Conservation (phyloP, 2,329 filamentous ascomycete genomes). For the Pseudodiploospora longispora region DNA sequence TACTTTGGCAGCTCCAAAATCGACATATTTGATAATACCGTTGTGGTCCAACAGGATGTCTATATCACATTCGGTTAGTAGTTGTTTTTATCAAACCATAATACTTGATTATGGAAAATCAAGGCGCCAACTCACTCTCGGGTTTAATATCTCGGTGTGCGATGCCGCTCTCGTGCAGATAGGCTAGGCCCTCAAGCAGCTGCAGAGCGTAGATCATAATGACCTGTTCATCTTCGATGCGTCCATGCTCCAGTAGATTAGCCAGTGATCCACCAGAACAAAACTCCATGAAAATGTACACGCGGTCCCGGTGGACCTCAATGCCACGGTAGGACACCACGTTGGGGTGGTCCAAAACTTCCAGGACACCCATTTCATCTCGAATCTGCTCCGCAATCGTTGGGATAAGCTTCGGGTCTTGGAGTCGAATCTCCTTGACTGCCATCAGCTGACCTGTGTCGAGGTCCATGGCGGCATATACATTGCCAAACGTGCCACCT, state of each 20-base stretch:
- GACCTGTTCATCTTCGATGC: constrained; percentile 95
- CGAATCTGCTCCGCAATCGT: constrained; percentile 89
- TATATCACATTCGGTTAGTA: constrained; percentile 23
- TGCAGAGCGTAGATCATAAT: constrained; percentile 95
- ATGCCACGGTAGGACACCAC: constrained; percentile 97
- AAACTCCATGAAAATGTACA: constrained; percentile 99
- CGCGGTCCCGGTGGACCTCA: constrained; percentile 94
- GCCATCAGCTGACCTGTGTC: constrained; percentile 96
- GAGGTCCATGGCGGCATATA: constrained; percentile 94
- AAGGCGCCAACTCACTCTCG: constrained; percentile 60
- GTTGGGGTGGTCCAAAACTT: constrained; percentile 93
- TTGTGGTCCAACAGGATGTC: constrained; percentile 96
- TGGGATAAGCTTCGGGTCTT: constrained; percentile 93
- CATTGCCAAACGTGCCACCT: constrained; percentile 92
- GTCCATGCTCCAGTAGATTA: constrained; percentile 82
- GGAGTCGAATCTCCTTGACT: constrained; percentile 94
- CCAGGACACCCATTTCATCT: constrained; percentile 94
- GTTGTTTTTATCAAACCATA: neutral
- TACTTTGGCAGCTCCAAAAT: constrained; percentile 95
- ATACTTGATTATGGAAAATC: neutral
- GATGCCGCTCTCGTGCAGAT: constrained; percentile 85
- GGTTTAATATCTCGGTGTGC: constrained; percentile 97
- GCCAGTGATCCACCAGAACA: constrained; percentile 92
- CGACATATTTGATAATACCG: constrained; percentile 97
- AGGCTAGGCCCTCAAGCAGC: constrained; percentile 85